Conservation (phyloP, 345 rosid species). For the Eucalyptus pumila region DNA sequence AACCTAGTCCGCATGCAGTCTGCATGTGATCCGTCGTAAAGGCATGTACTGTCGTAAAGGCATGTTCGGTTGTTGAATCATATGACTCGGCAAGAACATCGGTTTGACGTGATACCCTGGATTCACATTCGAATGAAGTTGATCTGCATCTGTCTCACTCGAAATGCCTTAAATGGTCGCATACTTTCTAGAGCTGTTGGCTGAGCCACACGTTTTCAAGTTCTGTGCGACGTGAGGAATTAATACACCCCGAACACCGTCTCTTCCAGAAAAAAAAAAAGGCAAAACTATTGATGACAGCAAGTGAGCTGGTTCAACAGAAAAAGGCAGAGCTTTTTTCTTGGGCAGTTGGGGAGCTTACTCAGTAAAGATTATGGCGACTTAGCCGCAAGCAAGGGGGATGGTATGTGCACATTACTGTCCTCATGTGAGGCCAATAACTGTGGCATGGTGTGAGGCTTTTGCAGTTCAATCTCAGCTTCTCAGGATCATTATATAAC, state of each 20-base stretch:
- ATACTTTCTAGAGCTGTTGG: not conserved
- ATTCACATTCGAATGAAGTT: not conserved
- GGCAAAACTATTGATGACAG: not conserved
- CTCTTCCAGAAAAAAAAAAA: not conserved
- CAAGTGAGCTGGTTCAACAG: not conserved
- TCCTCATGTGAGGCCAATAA: not conserved
- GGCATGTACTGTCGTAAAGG: not conserved
- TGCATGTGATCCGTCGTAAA: not conserved
- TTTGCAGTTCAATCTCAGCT: not conserved
- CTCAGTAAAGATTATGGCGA: not conserved
- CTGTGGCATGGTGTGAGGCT: not conserved
- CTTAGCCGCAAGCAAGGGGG: not conserved
- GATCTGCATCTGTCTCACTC: not conserved
- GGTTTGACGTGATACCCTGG: not conserved
- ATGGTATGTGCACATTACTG: not conserved
- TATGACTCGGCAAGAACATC: not conserved
- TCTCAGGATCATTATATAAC: not conserved
- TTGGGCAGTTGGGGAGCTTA: not conserved
- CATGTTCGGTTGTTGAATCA: not conserved
- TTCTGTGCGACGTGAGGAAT: not conserved
- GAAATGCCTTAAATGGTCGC: not conserved
- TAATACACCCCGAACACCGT: not conserved
- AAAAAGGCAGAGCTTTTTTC: not conserved
- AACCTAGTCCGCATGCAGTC: not conserved
- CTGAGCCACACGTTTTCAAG: not conserved